Evolutionary conservation across 306 rosid species (phyloP), one percentile per base, ranked within the genome.

Genomic region (Astragalus glycyphyllos): DNA sequence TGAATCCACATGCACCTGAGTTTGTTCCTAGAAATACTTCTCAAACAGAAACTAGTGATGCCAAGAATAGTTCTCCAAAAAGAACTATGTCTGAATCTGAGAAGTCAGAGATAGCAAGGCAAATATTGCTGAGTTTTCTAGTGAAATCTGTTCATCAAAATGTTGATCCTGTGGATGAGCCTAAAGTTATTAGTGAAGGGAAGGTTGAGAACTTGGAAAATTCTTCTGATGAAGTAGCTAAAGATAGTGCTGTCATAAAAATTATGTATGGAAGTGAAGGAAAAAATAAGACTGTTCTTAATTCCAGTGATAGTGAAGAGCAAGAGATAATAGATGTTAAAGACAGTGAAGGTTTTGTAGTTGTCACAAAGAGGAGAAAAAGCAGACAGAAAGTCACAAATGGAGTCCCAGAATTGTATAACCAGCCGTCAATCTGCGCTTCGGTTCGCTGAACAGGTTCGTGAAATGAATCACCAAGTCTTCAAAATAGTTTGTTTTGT

Each of bases 1-100:
- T 94, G 98, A 94, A 94, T 76, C 98, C 98, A 3, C 86, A 89
- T 69, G 98, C 98, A 46, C 98, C 95, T 1, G 96, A 89, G 81
- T 94, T 89, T 74, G 90, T 94, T 76, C 98, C 98, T 3, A 78
- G 83, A 69, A 80, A 73, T 65, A 78, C 84, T 58, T 78, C 87
- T 72, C 96, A 87, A 71, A 54, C 11, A 16, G 86, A 86, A 75
- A 64, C 73, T 10, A 47, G 46, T 16, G 82, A 83, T 59, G 75
- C 51, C 55, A 78, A 76, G 49, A 66, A 68, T 29, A 61, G 75
- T 46, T 55, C 72, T 59, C 60, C 64, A 0, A 88, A 80, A 78
- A 79, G 71, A 78, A 81, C 72, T 65, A 71, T 89, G 46, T 83
- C 98, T 0, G 92, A 76, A 40, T 72, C 86, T 23, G 97, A 87